phyloP scores from a whole-genome alignment of 2,329 filamentous ascomycete genomes.

The Botryotinia convoluta region DNA sequence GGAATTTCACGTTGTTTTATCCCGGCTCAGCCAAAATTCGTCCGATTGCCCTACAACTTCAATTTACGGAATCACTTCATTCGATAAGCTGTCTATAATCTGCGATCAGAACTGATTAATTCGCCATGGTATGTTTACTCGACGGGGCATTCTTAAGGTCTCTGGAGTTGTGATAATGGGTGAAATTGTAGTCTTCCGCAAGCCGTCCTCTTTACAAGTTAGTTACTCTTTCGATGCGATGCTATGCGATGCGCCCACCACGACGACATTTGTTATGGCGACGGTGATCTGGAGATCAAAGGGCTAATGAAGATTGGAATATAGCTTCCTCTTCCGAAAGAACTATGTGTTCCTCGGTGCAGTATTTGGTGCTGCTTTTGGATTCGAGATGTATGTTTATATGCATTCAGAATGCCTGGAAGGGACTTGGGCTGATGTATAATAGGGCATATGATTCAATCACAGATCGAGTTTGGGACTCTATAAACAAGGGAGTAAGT shows the following conservation, averaged over 20 bases:
- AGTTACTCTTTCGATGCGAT: constrained; percentile 29
- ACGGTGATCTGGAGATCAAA: not conserved
- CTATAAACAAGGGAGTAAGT: constrained; percentile 87
- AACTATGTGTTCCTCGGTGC: constrained; percentile 85
- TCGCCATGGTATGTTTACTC: constrained; percentile 15
- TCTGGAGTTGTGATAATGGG: not conserved
- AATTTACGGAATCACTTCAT: constrained; percentile 14
- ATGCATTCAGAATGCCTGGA: not conserved
- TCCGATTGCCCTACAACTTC: constrained; percentile 14
- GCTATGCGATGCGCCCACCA: constrained; percentile 11
- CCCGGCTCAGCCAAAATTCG: constrained; percentile 18
- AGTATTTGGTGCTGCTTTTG: constrained; percentile 86
- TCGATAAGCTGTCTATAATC: constrained; percentile 13
- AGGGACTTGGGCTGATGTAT: constrained; percentile 17
- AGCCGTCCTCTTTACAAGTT: constrained; percentile 37
- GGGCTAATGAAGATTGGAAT: constrained; percentile 23
- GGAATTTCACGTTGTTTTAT: constrained; percentile 17
- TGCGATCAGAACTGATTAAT: constrained; percentile 6
- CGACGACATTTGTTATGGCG: not conserved
- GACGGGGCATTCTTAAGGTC: no score
- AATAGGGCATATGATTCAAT: constrained; percentile 75
- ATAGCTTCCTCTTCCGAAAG: constrained; percentile 77
- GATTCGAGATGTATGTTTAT: constrained; percentile 80
- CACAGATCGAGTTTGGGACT: constrained; percentile 88
- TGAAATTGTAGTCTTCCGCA: constrained; percentile 18